phyloP scores from a whole-genome alignment of 768 basidiomycete species.

The Rhodotorula diobovata region DNA sequence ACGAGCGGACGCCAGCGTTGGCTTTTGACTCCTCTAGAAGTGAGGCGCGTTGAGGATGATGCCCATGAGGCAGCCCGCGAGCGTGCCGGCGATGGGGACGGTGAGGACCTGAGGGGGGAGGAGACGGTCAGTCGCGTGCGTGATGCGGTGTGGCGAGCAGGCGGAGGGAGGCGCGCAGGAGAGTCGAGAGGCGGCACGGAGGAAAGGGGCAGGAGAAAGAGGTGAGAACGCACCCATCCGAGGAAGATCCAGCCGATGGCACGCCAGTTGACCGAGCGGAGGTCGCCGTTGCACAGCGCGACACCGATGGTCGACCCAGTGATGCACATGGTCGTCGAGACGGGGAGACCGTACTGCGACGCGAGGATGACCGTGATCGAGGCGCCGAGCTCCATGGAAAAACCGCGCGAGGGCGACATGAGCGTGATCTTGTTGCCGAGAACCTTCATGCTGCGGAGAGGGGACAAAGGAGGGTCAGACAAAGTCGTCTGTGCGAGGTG shows the following conservation, averaged over 20 bases:
- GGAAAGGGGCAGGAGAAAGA: too few species aligned
- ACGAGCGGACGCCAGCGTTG: neutral
- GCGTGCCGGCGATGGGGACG: conserved; percentile 38
- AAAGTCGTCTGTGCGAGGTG: conserved; percentile 19
- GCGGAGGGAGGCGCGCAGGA: too few species aligned
- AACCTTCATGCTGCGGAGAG: conserved; percentile 43
- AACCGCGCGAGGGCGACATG: conserved; percentile 51
- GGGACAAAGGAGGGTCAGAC: neutral
- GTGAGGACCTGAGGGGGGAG: conserved; percentile 14
- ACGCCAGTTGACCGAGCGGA: conserved; percentile 43
- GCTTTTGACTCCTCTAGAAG: conserved; percentile 6
- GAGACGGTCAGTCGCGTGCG: too few species aligned
- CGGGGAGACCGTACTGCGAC: conserved; percentile 47
- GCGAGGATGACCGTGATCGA: conserved; percentile 52
- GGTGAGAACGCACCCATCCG: conserved; percentile 26
- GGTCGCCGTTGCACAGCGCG: conserved; percentile 38
- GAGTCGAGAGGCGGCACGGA: too few species aligned
- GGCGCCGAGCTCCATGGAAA: conserved; percentile 50
- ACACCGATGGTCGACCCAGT: conserved; percentile 48
- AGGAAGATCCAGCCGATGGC: conserved; percentile 9
- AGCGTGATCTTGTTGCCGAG: conserved; percentile 50
- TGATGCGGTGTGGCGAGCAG: too few species aligned
- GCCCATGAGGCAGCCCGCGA: conserved; percentile 43
- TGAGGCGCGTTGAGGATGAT: conserved; percentile 48
- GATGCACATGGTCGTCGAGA: conserved; percentile 50